Evolutionary conservation across 2,329 filamentous ascomycete species (phyloP).

Genomic region (Calycina marina): DNA sequence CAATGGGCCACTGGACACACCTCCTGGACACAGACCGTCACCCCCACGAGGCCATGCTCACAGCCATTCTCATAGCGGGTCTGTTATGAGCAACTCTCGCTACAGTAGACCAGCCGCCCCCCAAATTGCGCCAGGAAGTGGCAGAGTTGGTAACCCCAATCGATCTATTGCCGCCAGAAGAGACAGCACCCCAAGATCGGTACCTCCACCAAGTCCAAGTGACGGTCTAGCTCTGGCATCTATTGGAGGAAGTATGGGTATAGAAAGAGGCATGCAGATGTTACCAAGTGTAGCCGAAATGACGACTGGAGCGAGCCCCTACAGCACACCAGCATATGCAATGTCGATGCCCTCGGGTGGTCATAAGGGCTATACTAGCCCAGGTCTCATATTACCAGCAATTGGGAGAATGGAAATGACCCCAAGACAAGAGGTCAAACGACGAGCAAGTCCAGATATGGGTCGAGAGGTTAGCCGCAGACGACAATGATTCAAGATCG

Average conservation of each 20-base stretch:
- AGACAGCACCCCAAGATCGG: slow-evolving; percentile 22
- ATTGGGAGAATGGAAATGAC: slow-evolving; percentile 13
- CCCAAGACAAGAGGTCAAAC: slow-evolving; percentile 28
- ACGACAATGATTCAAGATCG: slow-evolving; percentile 21
- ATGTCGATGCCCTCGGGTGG: slow-evolving; percentile 19
- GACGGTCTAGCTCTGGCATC: slow-evolving; percentile 22
- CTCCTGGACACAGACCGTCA: slow-evolving; percentile 27
- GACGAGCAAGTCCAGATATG: slow-evolving; percentile 36
- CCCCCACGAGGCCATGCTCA: slow-evolving; percentile 25
- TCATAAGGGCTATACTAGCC: slow-evolving; percentile 23
- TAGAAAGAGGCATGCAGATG: slow-evolving; percentile 21
- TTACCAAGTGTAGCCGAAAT: slow-evolving; percentile 49
- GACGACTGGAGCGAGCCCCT: slow-evolving; percentile 47
- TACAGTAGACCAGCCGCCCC: slow-evolving; percentile 15
- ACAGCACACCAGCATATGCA: slow-evolving; percentile 41
- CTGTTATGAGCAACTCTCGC: slow-evolving; percentile 8
- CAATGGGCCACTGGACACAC: slow-evolving; percentile 34
- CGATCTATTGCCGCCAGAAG: slow-evolving; percentile 20
- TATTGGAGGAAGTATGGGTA: slow-evolving; percentile 14
- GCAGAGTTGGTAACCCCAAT: slow-evolving; percentile 5
- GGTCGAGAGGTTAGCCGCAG: slow-evolving; percentile 32
- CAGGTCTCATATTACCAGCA: slow-evolving; percentile 25
- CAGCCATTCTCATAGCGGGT: slow-evolving; percentile 13
- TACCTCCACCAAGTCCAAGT: slow-evolving; percentile 25
- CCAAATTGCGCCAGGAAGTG: slow-evolving; percentile 8